A percentile compares a stretch with the other conserved stretches of the same genome.
Conservation (phyloP, 2,329 filamentous ascomycete species). For the Diaporthe sp. region DNA sequence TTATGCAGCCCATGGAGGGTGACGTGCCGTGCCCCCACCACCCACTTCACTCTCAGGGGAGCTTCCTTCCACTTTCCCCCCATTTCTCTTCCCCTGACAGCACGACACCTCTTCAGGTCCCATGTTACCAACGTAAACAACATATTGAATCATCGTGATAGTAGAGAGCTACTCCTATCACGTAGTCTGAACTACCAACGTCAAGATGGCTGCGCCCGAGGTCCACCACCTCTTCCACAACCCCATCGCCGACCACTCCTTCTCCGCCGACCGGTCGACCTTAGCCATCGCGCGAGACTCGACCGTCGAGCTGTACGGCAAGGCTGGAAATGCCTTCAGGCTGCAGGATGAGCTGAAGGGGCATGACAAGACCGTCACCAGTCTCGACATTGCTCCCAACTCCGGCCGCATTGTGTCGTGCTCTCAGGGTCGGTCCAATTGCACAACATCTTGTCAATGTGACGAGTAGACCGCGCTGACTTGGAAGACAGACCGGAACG, state of each 20-base stretch:
- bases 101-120: conserved; percentile 6
- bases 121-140: conserved; percentile 29
- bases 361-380: conserved; percentile 96
- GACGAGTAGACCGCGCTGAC: conserved; percentile 20
- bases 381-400: conserved; percentile 93
- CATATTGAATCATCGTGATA: conserved; percentile 68
- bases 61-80: conserved; percentile 22
- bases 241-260: conserved; percentile 97
- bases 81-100: conserved; percentile 29
- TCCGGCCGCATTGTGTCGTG: conserved; percentile 97
- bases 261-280: conserved; percentile 90
- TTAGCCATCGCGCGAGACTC: conserved; percentile 94
- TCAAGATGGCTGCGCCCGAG: conserved; percentile 85
- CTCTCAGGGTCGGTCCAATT: conserved; percentile 80
- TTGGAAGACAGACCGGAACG: conserved; percentile 84
- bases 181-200: conserved; percentile 44
- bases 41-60: conserved; percentile 26
- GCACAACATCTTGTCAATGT: not conserved
- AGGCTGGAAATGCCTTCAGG: conserved; percentile 80
- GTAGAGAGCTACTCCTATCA: conserved; percentile 99
- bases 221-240: conserved; percentile 97
- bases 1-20: conserved; percentile 38
- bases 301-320: conserved; percentile 88
- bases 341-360: conserved; percentile 94
- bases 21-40: conserved; percentile 37